Conservation (phyloP, 2,329 filamentous ascomycete genomes). For the Pseudocercospora musae region DNA sequence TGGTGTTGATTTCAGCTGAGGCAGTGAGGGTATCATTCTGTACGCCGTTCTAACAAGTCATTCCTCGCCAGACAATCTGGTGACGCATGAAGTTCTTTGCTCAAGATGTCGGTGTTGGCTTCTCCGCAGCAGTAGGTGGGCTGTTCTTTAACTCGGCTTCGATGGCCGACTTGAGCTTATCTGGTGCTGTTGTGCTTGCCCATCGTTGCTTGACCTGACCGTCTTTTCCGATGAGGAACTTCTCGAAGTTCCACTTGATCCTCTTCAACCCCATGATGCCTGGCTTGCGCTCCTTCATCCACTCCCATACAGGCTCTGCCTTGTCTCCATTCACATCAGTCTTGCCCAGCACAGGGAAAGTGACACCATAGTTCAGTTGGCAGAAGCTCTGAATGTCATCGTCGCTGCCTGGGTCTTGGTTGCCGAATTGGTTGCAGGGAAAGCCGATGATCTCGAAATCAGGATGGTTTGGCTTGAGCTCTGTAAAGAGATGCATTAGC, state of each 20-base stretch:
- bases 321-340: constrained; percentile 87
- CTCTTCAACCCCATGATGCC: constrained; percentile 84
- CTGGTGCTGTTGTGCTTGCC: constrained; percentile 85
- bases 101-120: constrained; percentile 15
- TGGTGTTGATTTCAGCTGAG: constrained; percentile 28
- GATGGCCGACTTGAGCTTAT: constrained; percentile 64
- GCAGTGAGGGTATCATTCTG: constrained; percentile 5
- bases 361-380: constrained; percentile 90
- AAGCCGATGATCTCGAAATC: constrained; percentile 89
- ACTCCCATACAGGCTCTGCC: constrained; percentile 76
- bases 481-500: constrained; percentile 21
- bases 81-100: background rate
- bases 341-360: constrained; percentile 88
- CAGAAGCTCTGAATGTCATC: constrained; percentile 68
- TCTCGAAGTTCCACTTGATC: constrained; percentile 99
- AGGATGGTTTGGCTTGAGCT: constrained; percentile 63
- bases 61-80: background rate
- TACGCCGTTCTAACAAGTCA: background rate
- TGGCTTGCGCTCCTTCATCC: constrained; percentile 67
- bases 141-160: constrained; percentile 28
- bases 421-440: constrained; percentile 96
- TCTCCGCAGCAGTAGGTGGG: constrained; percentile 10
- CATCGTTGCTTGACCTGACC: constrained; percentile 82
- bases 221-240: constrained; percentile 85
- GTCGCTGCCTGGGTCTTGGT: constrained; percentile 77